A percentile compares a stretch with the other conserved stretches of the same genome.
Conservation (phyloP, 306 rosid species). For the Bauhinia variegata region DNA sequence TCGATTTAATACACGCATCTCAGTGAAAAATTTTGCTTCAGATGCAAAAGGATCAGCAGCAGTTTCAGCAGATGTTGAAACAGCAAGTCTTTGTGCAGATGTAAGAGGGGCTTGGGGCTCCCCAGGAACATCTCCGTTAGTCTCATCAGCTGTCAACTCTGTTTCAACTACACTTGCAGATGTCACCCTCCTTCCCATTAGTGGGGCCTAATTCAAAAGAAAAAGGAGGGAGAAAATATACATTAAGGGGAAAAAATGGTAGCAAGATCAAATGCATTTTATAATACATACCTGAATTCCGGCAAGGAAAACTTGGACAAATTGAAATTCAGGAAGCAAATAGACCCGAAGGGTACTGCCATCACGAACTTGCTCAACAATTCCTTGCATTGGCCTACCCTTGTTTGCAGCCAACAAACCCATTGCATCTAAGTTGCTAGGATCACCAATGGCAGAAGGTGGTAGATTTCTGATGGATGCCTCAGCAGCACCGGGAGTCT, state of each 20-base stretch:
- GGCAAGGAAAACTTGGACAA: slow-evolving; percentile 89
- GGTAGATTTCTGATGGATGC: slow-evolving; percentile 76
- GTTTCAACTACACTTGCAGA: slow-evolving; percentile 58
- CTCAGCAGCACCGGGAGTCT: slow-evolving; percentile 86
- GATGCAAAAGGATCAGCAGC: slow-evolving; percentile 71
- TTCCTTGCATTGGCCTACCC: slow-evolving; percentile 80
- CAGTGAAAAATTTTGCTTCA: slow-evolving; percentile 87
- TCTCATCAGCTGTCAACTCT: slow-evolving; percentile 51
- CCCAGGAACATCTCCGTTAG: slow-evolving; percentile 62
- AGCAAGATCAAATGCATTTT: slow-evolving; percentile 20
- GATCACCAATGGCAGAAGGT: slow-evolving; percentile 86
- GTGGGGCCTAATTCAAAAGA: slow-evolving; percentile 61
- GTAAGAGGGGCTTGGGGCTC: slow-evolving; percentile 70
- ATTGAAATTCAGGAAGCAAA: slow-evolving; percentile 91
- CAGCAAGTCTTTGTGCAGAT: slow-evolving; percentile 86
- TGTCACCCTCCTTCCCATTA: slow-evolving; percentile 76
- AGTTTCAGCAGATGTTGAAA: slow-evolving; percentile 57
- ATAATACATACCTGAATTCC: slow-evolving; percentile 75
- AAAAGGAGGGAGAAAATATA: slow-evolving; percentile 15
- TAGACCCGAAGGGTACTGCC: slow-evolving; percentile 85
- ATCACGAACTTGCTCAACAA: slow-evolving; percentile 96
- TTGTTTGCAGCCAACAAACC: slow-evolving; percentile 76
- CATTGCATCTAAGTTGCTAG: slow-evolving; percentile 84
- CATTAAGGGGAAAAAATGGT: slow-evolving; percentile 14
- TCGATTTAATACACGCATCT: slow-evolving; percentile 70